Base-by-base conservation (phyloP, 2,329 filamentous ascomycete species). In the Pyrenophora graminea region DNA sequence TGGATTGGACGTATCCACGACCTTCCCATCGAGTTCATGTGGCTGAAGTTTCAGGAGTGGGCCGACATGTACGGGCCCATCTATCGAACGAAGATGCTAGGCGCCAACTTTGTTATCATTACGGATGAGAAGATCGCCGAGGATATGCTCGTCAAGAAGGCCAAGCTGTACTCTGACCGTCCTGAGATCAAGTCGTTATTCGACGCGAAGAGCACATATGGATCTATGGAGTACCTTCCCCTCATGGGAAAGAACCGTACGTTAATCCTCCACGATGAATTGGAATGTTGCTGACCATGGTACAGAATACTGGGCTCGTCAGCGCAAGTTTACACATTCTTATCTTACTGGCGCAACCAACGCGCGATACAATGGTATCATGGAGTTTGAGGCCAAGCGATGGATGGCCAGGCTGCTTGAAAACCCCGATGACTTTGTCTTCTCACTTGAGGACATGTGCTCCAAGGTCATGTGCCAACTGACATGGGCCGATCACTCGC, bases 401-500 rank as follows among this genome's bases (percentile, higher is more conserved):
- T 83, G 79, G 78, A 66, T 83, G 37, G 76, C 73, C 47, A 70
- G 76, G 25, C 69, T 83, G 5, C 62, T 82, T 23, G 71, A 77
- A 23, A 72, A 81, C 37, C 80, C 80, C 1, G 79, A 82, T 52
- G 70, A 77, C 63, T 83, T 82, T 55, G 68, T 70, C 8, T 76
- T 73, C 59, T 77, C 76, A 0, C 73, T 84, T 4, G 80, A 84
- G 58, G 80, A 84, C 55, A 81, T 82, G 79, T 76, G 79, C 13
- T 79, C 81, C n/a, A 83, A 83, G 64, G 74, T 83, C 47, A 82
- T 82, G 79, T 80, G 77, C 42, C 73, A 76, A 45, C 61, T 83
- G 38, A 79, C 79, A 12, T 83, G 80, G 80, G 81, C 82, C 51
- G 78, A 83, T 45, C 73, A 77, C 6, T 70, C 67, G 36, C 61